Evolutionary conservation across 257 asterid genomes (phyloP), one percentile per base, ranked within the genome.

Genomic region (Rhazya stricta): DNA sequence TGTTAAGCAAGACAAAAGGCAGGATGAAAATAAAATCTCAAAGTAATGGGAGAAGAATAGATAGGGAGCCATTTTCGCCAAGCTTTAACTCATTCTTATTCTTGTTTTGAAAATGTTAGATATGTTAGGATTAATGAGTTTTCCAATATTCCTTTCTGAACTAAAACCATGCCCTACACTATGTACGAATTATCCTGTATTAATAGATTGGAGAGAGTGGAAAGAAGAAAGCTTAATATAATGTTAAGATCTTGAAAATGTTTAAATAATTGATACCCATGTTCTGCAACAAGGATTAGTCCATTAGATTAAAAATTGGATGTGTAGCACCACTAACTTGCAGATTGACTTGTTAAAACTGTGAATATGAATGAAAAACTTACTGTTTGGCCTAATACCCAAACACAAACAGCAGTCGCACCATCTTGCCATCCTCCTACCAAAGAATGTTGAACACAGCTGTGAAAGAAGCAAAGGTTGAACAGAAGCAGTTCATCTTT

Each of bases 401-500:
- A 93, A 41, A 86, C 80, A 74, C 96, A 91, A 76, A 93, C 98
- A 82, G 97, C 98, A 74, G 97, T 88, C 61, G 98, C 98, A 41
- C 98, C 98, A 89, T 93, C 98, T 76, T 88, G 98, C 96, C 98
- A 93, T 48, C 96, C 95, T 77, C 97, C 98, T 93, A 65, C 16
- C 53, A 77, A n/a, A 75, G 79, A 68, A 79, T 76, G 66, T 60
- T 51, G 46, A 79, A 67, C 60, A 79, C 34, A 69, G 65, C 30
- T n/a, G n/a, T n/a, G n/a, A 68, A 60, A 73, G 39, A 45, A 71
- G 36, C 39, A 53, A 39, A 42, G 1, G 32, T 53, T 37, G 27
- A 66, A 10, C 11, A 25, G 45, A 12, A 76, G 48, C 54, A 43
- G 7, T 11, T 13, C 4, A 53, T 71, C 51, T 37, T 58, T 32